Conservation (phyloP, 2,329 filamentous ascomycete genomes). For the Corynespora cassiicola region DNA sequence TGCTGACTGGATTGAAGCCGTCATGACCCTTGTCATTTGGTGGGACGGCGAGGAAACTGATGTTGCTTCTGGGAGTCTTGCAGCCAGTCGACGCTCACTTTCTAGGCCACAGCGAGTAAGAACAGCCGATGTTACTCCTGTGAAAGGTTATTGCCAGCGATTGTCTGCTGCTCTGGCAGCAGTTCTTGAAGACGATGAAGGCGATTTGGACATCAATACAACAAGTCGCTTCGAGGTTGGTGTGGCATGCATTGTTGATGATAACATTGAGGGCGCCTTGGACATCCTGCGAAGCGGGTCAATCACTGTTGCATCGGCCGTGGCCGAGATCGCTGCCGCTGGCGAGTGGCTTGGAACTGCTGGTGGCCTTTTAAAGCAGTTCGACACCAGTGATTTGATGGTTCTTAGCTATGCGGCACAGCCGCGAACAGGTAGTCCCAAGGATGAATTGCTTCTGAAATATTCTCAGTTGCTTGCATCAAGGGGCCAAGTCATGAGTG, state of each 20-base stretch:
- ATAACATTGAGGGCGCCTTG: conserved; percentile 78
- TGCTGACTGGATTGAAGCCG: conserved; percentile 92
- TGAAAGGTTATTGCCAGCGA: conserved; percentile 75
- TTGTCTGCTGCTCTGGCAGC: conserved; percentile 73
- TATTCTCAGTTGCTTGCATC: conserved; percentile 72
- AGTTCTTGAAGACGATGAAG: conserved; percentile 70
- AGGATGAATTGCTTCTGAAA: conserved; percentile 77
- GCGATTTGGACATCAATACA: conserved; percentile 75
- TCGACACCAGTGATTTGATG: conserved; percentile 85
- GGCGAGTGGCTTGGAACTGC: conserved; percentile 76
- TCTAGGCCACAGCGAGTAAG: conserved; percentile 50
- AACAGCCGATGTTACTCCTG: conserved; percentile 59
- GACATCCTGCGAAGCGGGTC: conserved; percentile 81
- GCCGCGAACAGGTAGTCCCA: conserved; percentile 59
- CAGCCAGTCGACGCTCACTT: conserved; percentile 52
- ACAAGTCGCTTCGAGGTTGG: conserved; percentile 80
- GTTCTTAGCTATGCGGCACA: conserved; percentile 69
- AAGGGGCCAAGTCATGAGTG: conserved; percentile 50
- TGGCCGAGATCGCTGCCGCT: conserved; percentile 83
- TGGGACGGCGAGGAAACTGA: conserved; percentile 78
- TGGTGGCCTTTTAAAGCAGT: conserved; percentile 65
- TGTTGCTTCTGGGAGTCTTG: conserved; percentile 49
- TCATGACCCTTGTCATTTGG: conserved; percentile 83
- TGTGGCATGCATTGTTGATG: conserved; percentile 81
- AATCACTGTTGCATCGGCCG: conserved; percentile 75